Evolutionary conservation across 352 stramenopile species (phyloP), one percentile per base, ranked within the genome.

Genomic region (Pythium guiyangense): DNA sequence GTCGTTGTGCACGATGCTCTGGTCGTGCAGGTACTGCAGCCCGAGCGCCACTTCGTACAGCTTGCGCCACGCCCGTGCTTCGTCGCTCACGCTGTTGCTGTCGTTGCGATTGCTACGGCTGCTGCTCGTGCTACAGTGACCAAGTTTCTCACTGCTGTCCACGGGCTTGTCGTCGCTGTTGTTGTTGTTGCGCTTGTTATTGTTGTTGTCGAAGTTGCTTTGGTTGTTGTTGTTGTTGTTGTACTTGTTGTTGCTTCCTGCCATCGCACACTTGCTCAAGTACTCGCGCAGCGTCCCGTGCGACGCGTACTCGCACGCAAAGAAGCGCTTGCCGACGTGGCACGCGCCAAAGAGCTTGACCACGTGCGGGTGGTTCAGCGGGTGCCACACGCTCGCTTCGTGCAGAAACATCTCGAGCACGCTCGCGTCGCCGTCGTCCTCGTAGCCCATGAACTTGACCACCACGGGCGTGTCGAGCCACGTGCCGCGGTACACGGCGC

Each of bases 31-130:
- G 20, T 65, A 66, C 43, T 61, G 58, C 18, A 70, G 47, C 2
- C 54, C 66, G 31, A 70, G 42, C 15, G 57, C 66, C 27, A 54
- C 58, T 15, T 73, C 62, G 8, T 65, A 55, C 40, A 73, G 42
- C 29, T 47, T 59, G 1, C 44, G 44, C 66, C 66, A 73, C 20
- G 50, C 35, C 14, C 18, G 6, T 18, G 43, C 43, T n/a, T 25
- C 22, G 43, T 40, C 35, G 43, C 18, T 27, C 18, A 27, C 43
- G 10, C 4, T 15, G 43, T 22, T 14, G 43, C 43, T 5, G 20
- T 25, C 15, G 14, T 40, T 14, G 35, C 35, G 9, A 40, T 10
- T 14, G 14, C 11, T 22, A 20, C 35, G 35, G 22, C 22, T 22
- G 22, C 22, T 22, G 22, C 22, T 22, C 22, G 22, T 22, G 22